Conservation (phyloP, 2,329 filamentous ascomycete species). For the Aspergillus pseudonomiae region DNA sequence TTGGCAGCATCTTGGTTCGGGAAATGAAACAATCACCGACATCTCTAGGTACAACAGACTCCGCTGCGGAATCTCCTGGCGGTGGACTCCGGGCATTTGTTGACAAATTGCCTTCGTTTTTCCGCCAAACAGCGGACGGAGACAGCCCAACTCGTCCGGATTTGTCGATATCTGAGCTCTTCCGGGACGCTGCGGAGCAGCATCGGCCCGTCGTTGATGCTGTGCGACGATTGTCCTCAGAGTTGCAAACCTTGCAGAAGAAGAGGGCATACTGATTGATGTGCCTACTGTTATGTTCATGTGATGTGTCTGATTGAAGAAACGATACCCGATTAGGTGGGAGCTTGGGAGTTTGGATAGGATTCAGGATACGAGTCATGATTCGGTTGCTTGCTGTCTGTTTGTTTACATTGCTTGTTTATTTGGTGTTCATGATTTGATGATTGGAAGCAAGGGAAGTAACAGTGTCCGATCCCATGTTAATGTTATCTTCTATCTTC, state of each 20-base stretch:
- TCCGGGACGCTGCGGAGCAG: conserved; percentile 29
- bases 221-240: conserved; percentile 29
- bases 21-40: conserved; percentile 16
- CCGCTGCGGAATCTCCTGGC: background rate
- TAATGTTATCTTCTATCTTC: background rate
- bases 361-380: background rate
- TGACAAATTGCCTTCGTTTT: conserved; percentile 9
- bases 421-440: background rate
- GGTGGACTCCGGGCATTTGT: background rate
- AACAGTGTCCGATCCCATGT: background rate
- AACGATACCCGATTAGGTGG: background rate
- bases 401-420: background rate
- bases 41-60: background rate
- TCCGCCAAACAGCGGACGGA: background rate
- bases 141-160: background rate
- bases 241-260: conserved; percentile 26
- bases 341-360: background rate
- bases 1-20: conserved; percentile 33
- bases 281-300: background rate
- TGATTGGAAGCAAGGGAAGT: background rate
- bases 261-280: conserved; percentile 7
- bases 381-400: background rate
- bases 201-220: conserved; percentile 33
- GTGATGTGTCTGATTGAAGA: background rate
- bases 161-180: conserved; percentile 16